Conservation (phyloP, 2,329 filamentous ascomycete genomes). For the Paracamarosporium sp. region DNA sequence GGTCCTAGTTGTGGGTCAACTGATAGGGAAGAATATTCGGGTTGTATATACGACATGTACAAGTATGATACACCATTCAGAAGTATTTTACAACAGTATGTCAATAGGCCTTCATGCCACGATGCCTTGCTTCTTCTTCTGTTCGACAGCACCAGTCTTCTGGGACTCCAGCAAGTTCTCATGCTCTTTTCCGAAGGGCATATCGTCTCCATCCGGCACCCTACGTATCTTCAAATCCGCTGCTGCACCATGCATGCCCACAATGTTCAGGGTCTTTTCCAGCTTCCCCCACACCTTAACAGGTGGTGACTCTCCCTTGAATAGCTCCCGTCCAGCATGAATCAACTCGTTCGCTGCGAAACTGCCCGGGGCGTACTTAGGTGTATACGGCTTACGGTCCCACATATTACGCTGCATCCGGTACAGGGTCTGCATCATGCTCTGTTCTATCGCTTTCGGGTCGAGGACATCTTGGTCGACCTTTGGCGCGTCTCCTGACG, state of each 20-base stretch:
- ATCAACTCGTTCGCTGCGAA: conserved; percentile 39
- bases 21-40: neutral
- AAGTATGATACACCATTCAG: conserved; percentile 9
- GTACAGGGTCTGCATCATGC: conserved; percentile 40
- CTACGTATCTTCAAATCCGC: conserved; percentile 31
- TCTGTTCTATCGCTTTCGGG: conserved; percentile 23
- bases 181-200: conserved; percentile 28
- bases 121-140: neutral
- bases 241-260: conserved; percentile 43
- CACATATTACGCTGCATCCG: conserved; percentile 44
- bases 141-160: neutral
- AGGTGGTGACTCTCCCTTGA: conserved; percentile 37
- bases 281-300: conserved; percentile 37
- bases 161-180: conserved; percentile 1
- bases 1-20: neutral
- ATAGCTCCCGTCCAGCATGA: conserved; percentile 38
- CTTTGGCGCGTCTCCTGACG: conserved; percentile 2
- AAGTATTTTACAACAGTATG: conserved; percentile 5
- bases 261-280: conserved; percentile 38
- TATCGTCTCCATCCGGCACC: conserved; percentile 28
- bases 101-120: neutral
- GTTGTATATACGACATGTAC: conserved; percentile 3
- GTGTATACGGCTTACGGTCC: conserved; percentile 43
- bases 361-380: conserved; percentile 43
- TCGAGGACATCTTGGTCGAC: conserved; percentile 13